Evolutionary conservation across 2,329 filamentous ascomycete genomes (phyloP).

Genomic region (Podosphaera xanthii): DNA sequence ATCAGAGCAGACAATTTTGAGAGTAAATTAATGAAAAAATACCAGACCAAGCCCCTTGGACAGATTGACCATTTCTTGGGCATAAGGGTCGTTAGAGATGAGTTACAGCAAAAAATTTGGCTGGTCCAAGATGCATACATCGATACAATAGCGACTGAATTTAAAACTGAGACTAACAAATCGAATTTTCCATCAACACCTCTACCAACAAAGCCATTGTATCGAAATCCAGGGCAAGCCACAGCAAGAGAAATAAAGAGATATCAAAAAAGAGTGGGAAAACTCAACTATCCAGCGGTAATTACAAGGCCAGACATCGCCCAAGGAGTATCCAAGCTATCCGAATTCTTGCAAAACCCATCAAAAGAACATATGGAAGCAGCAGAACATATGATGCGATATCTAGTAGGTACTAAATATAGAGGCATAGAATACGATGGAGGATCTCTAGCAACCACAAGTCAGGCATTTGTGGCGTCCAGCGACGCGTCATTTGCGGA

Average conservation of each 20-base stretch:
- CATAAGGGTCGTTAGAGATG: not conserved
- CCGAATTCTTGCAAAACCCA: not conserved
- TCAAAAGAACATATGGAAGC: not conserved
- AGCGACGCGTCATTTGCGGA: too few species aligned
- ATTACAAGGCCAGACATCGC: not conserved
- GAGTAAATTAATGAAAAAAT: not conserved
- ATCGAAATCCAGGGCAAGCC: not conserved
- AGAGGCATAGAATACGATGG: too few species aligned
- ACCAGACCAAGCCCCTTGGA: not conserved
- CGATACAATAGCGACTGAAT: not conserved
- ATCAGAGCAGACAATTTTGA: not conserved
- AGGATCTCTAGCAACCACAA: too few species aligned
- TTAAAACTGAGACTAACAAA: not conserved
- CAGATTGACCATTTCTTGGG: not conserved
- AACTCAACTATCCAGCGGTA: not conserved
- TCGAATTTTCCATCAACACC: not conserved
- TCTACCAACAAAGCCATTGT: not conserved
- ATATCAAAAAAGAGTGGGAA: not conserved
- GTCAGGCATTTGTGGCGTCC: too few species aligned
- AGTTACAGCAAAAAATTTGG: not conserved
- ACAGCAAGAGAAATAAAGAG: not conserved
- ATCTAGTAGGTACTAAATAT: not conserved
- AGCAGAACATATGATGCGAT: constrained; percentile 1
- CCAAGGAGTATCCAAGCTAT: not conserved
- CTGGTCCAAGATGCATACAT: not conserved